These are phyloP conservation scores for Aspergillus calidoustus DNA, from an alignment of 2,329 filamentous ascomycete genomes.

Conservation along the genomic window DNA sequence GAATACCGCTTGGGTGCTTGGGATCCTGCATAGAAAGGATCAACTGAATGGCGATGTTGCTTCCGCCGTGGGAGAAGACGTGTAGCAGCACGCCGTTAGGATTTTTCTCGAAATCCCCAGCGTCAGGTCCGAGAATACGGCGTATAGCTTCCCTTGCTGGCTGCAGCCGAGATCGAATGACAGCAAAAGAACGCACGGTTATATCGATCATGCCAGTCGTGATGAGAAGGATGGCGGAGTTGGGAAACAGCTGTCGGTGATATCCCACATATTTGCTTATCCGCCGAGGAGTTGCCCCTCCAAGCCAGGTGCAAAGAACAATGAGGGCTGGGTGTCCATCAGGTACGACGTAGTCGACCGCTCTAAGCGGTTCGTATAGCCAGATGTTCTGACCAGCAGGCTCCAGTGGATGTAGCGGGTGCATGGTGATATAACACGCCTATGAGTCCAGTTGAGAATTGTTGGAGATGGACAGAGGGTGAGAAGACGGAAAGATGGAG, in stretches of 20 bases:
- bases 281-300: constrained; percentile 32
- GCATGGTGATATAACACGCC: neutral
- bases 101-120: neutral
- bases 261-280: constrained; percentile 32
- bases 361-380: constrained; percentile 19
- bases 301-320: constrained; percentile 33
- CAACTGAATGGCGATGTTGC: constrained; percentile 27
- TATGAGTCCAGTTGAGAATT: neutral
- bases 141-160: constrained; percentile 26
- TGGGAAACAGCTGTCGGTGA: constrained; percentile 27
- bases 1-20: constrained; percentile 11
- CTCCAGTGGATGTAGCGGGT: constrained; percentile 21
- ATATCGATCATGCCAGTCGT: constrained; percentile 26
- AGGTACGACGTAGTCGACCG: neutral
- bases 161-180: constrained; percentile 24
- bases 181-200: constrained; percentile 22
- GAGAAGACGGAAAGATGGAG: neutral
- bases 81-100: constrained; percentile 25
- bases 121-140: constrained; percentile 16
- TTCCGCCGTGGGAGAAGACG: constrained; percentile 30
- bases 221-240: constrained; percentile 28
- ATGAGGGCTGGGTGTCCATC: constrained; percentile 24
- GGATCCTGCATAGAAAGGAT: constrained; percentile 26
- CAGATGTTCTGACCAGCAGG: constrained; percentile 19
- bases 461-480: neutral